Evolutionary conservation across 164 flowering plant species (phyloP).

Genomic region (Warburgia ugandensis): DNA sequence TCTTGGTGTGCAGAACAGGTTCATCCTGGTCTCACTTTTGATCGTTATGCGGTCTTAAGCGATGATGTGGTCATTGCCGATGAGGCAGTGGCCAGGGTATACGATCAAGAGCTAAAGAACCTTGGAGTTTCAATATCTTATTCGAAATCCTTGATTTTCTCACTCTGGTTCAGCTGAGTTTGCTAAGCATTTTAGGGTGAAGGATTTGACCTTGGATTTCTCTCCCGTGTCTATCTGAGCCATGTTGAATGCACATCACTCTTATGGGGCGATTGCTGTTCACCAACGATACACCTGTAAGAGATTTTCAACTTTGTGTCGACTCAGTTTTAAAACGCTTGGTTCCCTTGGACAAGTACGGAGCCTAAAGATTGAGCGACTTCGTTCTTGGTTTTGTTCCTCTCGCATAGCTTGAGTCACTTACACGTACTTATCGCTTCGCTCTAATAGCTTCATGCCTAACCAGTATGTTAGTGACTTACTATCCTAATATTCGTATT

Average conservation of each 20-base stretch:
- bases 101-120: background rate
- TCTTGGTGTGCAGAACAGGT: constrained; percentile 2
- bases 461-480: too few species aligned
- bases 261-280: background rate
- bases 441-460: too few species aligned
- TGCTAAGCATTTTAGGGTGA: background rate
- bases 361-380: too few species aligned
- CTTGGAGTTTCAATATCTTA: background rate
- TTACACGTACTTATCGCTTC: too few species aligned
- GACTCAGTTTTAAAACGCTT: too few species aligned
- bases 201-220: background rate
- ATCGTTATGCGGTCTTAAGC: background rate
- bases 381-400: too few species aligned
- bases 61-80: constrained; percentile 5
- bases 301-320: background rate
- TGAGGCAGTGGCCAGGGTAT: background rate
- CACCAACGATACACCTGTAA: background rate
- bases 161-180: background rate
- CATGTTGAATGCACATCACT: background rate
- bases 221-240: background rate
- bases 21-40: background rate
- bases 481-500: too few species aligned
- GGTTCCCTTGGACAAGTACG: too few species aligned
- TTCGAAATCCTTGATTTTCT: background rate
- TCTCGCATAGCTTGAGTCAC: too few species aligned